These are phyloP conservation scores for Suillus hirtellus DNA, from an alignment of 768 basidiomycete genomes.

Conservation along the genomic window DNA sequence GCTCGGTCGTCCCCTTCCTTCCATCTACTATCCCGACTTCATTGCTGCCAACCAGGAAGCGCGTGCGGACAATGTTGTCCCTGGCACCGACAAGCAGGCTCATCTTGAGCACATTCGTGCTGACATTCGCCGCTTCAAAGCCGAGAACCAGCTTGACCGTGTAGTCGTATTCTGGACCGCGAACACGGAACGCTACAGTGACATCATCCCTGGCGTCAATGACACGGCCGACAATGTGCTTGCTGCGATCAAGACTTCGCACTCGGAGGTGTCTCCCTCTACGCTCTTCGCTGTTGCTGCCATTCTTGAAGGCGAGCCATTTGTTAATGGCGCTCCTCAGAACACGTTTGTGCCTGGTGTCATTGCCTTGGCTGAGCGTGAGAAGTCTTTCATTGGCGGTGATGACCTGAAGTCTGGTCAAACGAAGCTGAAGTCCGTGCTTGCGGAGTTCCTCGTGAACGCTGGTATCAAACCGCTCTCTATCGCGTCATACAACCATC, in stretches of 20 bases:
- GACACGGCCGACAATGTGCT: conserved; percentile 91
- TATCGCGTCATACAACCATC: conserved; percentile 97
- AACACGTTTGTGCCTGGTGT: conserved; percentile 98
- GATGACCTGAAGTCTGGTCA: conserved; percentile 98
- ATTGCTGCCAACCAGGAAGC: conserved; percentile 97
- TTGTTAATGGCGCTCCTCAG: conserved; percentile 97
- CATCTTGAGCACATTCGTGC: conserved; percentile 90
- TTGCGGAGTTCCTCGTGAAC: conserved; percentile 98
- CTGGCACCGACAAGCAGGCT: conserved; percentile 81
- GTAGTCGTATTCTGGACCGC: conserved; percentile 98
- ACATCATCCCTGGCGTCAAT: conserved; percentile 92
- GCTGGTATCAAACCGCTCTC: conserved; percentile 97
- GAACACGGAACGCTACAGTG: conserved; percentile 97
- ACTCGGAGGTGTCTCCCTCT: conserved; percentile 94
- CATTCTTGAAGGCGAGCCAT: conserved; percentile 93
- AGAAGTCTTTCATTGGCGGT: conserved; percentile 92
- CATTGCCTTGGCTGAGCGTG: conserved; percentile 87
- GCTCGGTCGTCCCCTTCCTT: conserved; percentile 83
- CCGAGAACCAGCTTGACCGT: conserved; percentile 77
- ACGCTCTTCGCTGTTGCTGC: conserved; percentile 94
- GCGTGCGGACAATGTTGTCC: conserved; percentile 91
- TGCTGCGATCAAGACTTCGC: conserved; percentile 75
- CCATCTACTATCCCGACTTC: conserved; percentile 96
- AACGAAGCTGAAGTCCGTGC: conserved; percentile 95
- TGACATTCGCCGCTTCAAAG: conserved; percentile 95